Evolutionary conservation across 2,329 filamentous ascomycete genomes (phyloP).

Genomic region (Penicillium sp.): DNA sequence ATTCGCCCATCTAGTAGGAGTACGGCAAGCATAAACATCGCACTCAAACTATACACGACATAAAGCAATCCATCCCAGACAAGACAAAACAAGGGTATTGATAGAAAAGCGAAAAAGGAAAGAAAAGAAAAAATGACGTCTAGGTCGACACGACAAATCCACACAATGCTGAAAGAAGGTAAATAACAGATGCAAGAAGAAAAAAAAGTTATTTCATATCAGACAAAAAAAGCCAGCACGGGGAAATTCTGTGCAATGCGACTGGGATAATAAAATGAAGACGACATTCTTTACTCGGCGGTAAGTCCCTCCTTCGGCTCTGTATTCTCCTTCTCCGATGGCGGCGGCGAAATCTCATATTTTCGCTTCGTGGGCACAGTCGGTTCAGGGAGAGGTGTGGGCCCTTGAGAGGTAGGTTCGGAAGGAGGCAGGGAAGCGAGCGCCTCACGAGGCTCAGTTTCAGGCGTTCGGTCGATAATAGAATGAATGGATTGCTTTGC

Average conservation of each 20-base stretch:
- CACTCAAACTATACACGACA: neutral
- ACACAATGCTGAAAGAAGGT: constrained; percentile 15
- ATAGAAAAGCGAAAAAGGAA: constrained; percentile 8
- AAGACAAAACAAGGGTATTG: constrained; percentile 23
- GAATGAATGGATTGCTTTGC: constrained; percentile 46
- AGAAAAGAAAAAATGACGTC: constrained; percentile 21
- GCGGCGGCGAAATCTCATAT: constrained; percentile 22
- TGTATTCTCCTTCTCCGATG: constrained; percentile 29
- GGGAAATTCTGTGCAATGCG: neutral
- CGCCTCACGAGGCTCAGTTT: constrained; percentile 28
- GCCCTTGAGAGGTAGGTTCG: constrained; percentile 26
- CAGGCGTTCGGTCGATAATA: constrained; percentile 42
- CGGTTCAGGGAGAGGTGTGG: constrained; percentile 17
- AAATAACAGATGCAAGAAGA: constrained; percentile 16
- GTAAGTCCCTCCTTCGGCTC: constrained; percentile 28
- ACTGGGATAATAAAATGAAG: constrained; percentile 2
- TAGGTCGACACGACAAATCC: neutral
- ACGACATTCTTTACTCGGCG: constrained; percentile 18
- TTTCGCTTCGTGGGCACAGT: constrained; percentile 27
- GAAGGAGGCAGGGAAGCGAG: constrained; percentile 25
- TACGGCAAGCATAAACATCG: constrained; percentile 1
- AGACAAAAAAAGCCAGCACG: neutral
- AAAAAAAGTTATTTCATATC: constrained; percentile 13
- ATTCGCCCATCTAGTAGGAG: constrained; percentile 9
- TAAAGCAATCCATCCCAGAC: constrained; percentile 11